Conservation (phyloP, 441 rosid species). For the Adansonia gregorii region DNA sequence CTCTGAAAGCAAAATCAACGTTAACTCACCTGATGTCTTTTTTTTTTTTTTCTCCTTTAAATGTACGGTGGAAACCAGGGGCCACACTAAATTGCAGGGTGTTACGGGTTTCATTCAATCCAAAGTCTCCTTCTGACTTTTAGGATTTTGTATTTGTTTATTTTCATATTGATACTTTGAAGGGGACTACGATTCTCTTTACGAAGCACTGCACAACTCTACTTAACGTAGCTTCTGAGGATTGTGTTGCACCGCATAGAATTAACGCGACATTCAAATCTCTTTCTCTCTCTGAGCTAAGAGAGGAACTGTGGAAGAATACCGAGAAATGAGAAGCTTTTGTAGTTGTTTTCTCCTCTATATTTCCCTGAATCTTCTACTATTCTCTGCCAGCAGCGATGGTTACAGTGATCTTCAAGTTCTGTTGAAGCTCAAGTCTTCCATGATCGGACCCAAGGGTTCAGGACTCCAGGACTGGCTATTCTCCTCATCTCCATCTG, state of each 20-base stretch:
- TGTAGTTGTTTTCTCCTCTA: slow-evolving; percentile 27
- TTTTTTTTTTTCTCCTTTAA: too few species aligned
- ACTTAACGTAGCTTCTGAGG: slow-evolving; percentile 31
- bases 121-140: slow-evolving; percentile 8
- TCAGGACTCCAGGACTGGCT: slow-evolving; percentile 70
- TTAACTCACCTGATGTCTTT: not conserved
- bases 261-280: slow-evolving; percentile 33
- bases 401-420: slow-evolving; percentile 55
- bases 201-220: slow-evolving; percentile 32
- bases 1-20: slow-evolving; percentile 11
- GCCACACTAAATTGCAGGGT: slow-evolving; percentile 1
- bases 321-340: slow-evolving; percentile 40
- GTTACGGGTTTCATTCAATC: slow-evolving; percentile 14
- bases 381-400: slow-evolving; percentile 31
- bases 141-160: slow-evolving; percentile 30
- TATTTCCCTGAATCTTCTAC: slow-evolving; percentile 30
- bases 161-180: slow-evolving; percentile 31
- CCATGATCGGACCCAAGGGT: slow-evolving; percentile 57
- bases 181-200: slow-evolving; percentile 41
- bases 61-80: not conserved
- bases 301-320: not conserved
- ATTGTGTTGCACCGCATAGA: slow-evolving; percentile 45
- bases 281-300: slow-evolving; percentile 23
- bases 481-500: slow-evolving; percentile 40
- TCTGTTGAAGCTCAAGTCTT: slow-evolving; percentile 65